Percentiles rank a stretch among this genome's conserved stretches.
Conservation (phyloP, 352 stramenopile genomes). For the Phytophthora niederhauseri region DNA sequence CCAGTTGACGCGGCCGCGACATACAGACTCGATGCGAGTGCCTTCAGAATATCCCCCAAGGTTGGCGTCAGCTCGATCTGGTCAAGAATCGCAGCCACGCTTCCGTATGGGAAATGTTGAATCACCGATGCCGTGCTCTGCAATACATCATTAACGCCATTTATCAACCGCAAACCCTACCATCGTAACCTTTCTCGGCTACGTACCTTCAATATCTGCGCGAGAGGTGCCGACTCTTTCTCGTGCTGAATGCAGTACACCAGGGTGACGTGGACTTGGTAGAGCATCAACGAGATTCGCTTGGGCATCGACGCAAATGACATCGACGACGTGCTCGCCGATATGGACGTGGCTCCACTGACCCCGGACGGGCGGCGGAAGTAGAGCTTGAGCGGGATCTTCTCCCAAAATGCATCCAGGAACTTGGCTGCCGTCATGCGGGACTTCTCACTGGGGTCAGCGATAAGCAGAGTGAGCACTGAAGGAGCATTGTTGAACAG, state of each 20-base stretch:
- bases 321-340: slow-evolving; percentile 47
- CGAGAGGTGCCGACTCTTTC: slow-evolving; percentile 57
- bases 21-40: slow-evolving; percentile 75
- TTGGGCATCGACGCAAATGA: slow-evolving; percentile 89
- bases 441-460: slow-evolving; percentile 78
- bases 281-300: slow-evolving; percentile 82
- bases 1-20: slow-evolving; percentile 57
- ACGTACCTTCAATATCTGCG: slow-evolving; percentile 75
- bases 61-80: slow-evolving; percentile 58
- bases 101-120: slow-evolving; percentile 81
- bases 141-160: slow-evolving; percentile 2
- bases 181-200: neutral
- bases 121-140: slow-evolving; percentile 74
- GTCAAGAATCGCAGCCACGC: slow-evolving; percentile 53
- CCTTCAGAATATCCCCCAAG: slow-evolving; percentile 69
- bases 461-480: slow-evolving; percentile 77
- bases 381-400: slow-evolving; percentile 84
- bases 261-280: slow-evolving; percentile 82
- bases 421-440: slow-evolving; percentile 78
- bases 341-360: slow-evolving; percentile 15
- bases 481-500: slow-evolving; percentile 79
- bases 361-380: slow-evolving; percentile 62
- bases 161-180: neutral
- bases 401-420: slow-evolving; percentile 83
- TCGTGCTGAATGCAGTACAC: slow-evolving; percentile 87